Base-by-base conservation (phyloP, 1,284 basidiomycete genomes). In the Ustilago lituana region DNA sequence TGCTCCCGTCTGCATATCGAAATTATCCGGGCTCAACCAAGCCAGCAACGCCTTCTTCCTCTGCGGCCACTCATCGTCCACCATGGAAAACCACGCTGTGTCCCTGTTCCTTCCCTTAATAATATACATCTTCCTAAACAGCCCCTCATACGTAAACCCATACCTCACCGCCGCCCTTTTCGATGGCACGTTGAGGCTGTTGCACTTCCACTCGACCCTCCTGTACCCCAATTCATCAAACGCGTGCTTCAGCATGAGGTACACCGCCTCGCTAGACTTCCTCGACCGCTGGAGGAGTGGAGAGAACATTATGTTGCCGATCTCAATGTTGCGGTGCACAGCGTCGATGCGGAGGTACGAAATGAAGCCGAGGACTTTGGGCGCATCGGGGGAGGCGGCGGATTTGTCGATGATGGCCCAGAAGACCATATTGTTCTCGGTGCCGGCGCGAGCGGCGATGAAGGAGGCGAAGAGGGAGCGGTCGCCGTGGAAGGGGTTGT, bases 131-230 rank as follows among this genome's bases (percentile, higher is more conserved):
- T 76, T 70, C 9, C 60, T 39, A 23, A 76, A 76, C 14, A 66
- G 4, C 0, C 76, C 76, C 50, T 78, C 76, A 47, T 51, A 73
- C 0, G 51, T 64, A 38, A 72, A 76, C 0, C 76, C 76, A 26
- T 65, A 68, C 11, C 76, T 58, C 2, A 50, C 27, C 11, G 76
- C 76, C 4, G 76, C 76, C 12, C 53, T 40, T 23, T 74, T 74
- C 8, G 68, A 73, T 3, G 61, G 64, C 5, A 14, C 22, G 37
- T 76, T 76, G 37, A 70, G 52, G 17, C 58, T 53, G 57, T 78
- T 73, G 33, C 66, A 71, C 51, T 78, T 78, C 76, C 76, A 78
- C 48, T 78, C 76, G 12, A 76, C 43, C 17, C 76, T 64, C 11
- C 76, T 48, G 24, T 62, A 72, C 1, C 55, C 56, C 2, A 74